Evolutionary conservation across 2,329 filamentous ascomycete species (phyloP).

Genomic region (Fusarium sp.): DNA sequence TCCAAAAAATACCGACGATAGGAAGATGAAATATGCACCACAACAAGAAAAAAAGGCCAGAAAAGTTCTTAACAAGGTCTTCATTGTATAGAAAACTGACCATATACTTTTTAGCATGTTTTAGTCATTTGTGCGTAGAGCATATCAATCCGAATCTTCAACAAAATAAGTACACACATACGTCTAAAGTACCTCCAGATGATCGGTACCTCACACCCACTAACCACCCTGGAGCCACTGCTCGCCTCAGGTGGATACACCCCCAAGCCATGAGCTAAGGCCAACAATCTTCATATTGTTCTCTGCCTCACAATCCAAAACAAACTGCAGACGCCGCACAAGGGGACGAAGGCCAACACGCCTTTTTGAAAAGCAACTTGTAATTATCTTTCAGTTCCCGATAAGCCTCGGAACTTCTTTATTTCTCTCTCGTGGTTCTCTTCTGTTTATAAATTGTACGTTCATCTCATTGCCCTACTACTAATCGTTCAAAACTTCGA

Average conservation of each 20-base stretch:
- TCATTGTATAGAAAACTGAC: accelerated
- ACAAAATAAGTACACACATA: too few relatives aligned
- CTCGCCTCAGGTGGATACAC: conserved; percentile 21
- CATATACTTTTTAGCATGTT: accelerated
- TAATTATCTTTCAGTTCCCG: background rate
- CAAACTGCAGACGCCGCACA: conserved; percentile 37
- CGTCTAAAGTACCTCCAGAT: background rate
- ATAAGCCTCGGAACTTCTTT: background rate
- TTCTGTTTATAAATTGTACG: conserved; percentile 13
- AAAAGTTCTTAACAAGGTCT: accelerated
- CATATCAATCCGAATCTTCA: background rate
- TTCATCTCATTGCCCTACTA: background rate
- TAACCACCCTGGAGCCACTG: conserved; percentile 20
- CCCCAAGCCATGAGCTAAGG: conserved; percentile 32
- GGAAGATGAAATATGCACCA: background rate
- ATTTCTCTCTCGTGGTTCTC: background rate
- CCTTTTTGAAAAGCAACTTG: conserved; percentile 7
- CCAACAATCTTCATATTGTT: conserved; percentile 49
- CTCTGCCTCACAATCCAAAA: conserved; percentile 46
- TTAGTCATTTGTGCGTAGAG: background rate
- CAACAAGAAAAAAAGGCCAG: accelerated
- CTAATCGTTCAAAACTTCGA: conserved; percentile 7
- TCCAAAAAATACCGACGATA: conserved; percentile 2
- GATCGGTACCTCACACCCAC: background rate
- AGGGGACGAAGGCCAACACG: conserved; percentile 41